These are phyloP conservation scores for Melampsora medusae DNA, from an alignment of 1,284 basidiomycete genomes.

Conservation along the genomic window DNA sequence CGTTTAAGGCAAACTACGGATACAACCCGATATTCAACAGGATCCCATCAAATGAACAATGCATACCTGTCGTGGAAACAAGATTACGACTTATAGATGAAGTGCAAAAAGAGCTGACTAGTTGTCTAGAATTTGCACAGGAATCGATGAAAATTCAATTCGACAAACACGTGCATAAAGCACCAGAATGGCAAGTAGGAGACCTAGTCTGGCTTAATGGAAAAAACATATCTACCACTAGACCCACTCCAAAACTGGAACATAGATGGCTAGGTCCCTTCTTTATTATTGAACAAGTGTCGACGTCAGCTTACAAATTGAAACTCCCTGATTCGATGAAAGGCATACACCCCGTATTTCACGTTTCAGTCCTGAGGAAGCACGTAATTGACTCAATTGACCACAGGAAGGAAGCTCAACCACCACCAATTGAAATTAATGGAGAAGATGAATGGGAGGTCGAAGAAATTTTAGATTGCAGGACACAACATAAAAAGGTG, in stretches of 20 bases:
- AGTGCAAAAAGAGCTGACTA: background rate
- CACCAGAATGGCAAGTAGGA: background rate
- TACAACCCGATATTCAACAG: background rate
- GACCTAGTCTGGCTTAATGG: conserved; percentile 4
- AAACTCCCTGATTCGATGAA: background rate
- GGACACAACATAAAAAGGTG: too few relatives aligned
- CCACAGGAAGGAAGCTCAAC: accelerated
- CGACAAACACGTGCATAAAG: background rate
- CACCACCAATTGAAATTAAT: accelerated
- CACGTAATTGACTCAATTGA: too few relatives aligned
- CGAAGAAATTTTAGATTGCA: too few relatives aligned
- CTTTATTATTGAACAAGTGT: background rate
- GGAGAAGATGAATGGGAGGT: too few relatives aligned
- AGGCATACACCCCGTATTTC: too few relatives aligned
- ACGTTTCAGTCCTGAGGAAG: too few relatives aligned
- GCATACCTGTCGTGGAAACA: background rate
- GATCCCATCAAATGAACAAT: background rate
- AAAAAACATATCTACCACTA: background rate
- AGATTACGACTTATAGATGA: background rate
- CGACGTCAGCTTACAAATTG: background rate
- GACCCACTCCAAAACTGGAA: background rate
- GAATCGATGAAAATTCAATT: conserved; percentile 17
- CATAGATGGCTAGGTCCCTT: background rate
- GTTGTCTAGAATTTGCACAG: background rate
- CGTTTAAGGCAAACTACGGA: conserved; percentile 10